phyloP scores from a whole-genome alignment of 2,329 filamentous ascomycete species.

The Aspergillus flavus region DNA sequence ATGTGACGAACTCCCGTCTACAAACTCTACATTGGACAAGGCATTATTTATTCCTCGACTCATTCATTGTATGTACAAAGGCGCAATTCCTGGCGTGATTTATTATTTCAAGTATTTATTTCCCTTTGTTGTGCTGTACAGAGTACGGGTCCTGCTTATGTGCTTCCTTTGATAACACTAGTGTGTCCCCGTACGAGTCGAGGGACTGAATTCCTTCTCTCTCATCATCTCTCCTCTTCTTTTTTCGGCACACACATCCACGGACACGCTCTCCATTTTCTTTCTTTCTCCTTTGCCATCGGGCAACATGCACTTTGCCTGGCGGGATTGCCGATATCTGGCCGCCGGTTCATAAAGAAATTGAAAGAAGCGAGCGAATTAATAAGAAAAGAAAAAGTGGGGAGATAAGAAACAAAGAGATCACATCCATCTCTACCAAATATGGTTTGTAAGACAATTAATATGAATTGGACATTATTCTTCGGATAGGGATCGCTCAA shows the following conservation, averaged over 20 bases:
- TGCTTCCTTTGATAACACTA: neutral
- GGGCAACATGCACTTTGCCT: neutral
- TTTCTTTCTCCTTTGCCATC: neutral
- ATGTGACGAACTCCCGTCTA: constrained; percentile 15
- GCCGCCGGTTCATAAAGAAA: neutral
- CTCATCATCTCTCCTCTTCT: neutral
- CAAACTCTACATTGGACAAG: constrained; percentile 3
- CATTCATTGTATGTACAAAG: neutral
- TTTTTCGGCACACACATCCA: neutral
- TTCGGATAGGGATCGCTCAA: too few relatives aligned
- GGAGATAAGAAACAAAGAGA: neutral
- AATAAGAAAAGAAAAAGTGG: neutral
- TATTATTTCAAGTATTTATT: neutral
- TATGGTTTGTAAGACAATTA: neutral
- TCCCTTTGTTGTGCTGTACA: neutral
- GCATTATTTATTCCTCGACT: constrained; percentile 5
- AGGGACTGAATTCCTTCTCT: too few relatives aligned
- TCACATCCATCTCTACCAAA: neutral
- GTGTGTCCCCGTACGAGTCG: neutral
- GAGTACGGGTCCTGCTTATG: neutral
- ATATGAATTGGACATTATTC: neutral
- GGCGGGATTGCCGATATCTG: neutral
- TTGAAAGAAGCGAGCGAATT: neutral
- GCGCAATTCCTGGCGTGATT: neutral
- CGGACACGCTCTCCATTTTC: neutral